phyloP scores from a whole-genome alignment of 345 rosid species.

The Aegle marmelos region DNA sequence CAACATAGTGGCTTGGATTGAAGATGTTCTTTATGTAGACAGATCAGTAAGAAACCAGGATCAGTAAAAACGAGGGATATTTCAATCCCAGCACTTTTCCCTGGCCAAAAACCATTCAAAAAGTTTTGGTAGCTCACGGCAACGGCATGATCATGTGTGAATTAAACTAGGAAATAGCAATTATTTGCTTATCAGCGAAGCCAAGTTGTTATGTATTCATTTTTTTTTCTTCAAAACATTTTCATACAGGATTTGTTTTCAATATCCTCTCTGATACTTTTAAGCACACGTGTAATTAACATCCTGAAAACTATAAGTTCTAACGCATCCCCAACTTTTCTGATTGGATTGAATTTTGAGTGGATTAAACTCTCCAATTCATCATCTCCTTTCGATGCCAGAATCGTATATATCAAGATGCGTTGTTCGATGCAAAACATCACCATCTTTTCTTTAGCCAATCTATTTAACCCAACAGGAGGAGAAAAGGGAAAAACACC shows the following conservation, averaged over 20 bases:
- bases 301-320: not conserved
- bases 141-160: not conserved
- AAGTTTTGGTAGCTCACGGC: slow-evolving; percentile 6
- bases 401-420: not conserved
- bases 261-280: not conserved
- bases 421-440: not conserved
- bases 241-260: not conserved
- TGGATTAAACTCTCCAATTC: not conserved
- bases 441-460: not conserved
- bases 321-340: not conserved
- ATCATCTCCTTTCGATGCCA: not conserved
- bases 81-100: slow-evolving; percentile 12
- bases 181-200: not conserved
- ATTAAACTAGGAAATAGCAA: not conserved
- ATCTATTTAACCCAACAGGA: not conserved
- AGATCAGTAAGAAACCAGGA: slow-evolving; percentile 48
- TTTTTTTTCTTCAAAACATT: not conserved
- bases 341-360: slow-evolving; percentile 1
- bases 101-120: not conserved
- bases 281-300: not conserved
- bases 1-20: slow-evolving; percentile 87
- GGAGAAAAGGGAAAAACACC: not conserved
- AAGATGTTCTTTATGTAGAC: slow-evolving; percentile 78
- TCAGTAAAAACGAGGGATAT: slow-evolving; percentile 17
- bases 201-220: not conserved